These are phyloP conservation scores for Saccharomycopsis fermentans DNA, from an alignment of 805 yeast species.

Conservation along the genomic window DNA sequence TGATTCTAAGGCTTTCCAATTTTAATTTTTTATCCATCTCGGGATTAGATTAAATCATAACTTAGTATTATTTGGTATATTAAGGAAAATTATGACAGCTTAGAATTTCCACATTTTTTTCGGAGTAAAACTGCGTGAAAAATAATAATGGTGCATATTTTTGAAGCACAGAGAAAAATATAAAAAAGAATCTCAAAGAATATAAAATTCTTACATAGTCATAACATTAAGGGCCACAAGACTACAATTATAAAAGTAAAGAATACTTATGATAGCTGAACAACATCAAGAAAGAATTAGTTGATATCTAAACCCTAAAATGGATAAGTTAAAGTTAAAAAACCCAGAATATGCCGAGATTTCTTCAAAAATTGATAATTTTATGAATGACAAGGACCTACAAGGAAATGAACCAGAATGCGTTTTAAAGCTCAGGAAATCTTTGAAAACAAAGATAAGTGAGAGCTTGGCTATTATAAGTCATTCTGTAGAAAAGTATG, in stretches of 20 bases:
- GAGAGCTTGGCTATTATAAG: constrained; percentile 8
- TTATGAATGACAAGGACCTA: constrained; percentile 2
- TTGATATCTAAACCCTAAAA: background rate
- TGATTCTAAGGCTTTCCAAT: too few relatives aligned
- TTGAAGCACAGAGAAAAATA: background rate
- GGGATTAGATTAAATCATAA: too few relatives aligned
- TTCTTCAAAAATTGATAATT: background rate
- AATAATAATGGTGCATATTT: background rate
- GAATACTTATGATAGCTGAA: background rate
- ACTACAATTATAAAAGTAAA: background rate
- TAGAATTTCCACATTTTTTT: background rate
- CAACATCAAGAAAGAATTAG: background rate
- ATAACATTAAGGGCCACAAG: too few relatives aligned
- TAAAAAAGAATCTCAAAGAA: background rate
- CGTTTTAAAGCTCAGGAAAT: background rate
- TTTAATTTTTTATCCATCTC: too few relatives aligned
- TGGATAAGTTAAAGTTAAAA: background rate
- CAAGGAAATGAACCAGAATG: constrained; percentile 2
- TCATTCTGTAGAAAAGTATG: constrained; percentile 18
- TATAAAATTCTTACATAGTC: background rate
- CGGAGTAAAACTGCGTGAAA: background rate
- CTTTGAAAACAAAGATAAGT: constrained; percentile 11
- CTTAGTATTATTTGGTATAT: too few relatives aligned
- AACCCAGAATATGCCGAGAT: background rate
- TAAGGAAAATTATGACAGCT: background rate